A percentile compares a stretch with the other conserved stretches of the same genome.
phyloP scores from a whole-genome alignment of 1,139 yeast species.

The Candida pseudoviswanathii region DNA sequence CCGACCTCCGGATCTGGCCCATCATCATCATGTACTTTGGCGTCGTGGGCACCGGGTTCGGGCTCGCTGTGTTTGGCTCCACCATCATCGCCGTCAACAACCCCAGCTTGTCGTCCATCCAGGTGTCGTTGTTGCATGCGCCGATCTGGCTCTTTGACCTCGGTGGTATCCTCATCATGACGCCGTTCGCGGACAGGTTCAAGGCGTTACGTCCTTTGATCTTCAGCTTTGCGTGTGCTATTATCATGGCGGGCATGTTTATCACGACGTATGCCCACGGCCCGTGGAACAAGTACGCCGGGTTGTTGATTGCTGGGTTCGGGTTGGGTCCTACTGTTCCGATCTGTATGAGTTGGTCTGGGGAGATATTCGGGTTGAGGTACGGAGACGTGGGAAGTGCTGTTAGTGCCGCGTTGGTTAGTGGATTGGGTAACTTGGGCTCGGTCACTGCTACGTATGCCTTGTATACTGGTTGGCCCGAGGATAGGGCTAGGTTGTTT shows the following conservation, averaged over 20 bases:
- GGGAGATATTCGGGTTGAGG: conserved; percentile 69
- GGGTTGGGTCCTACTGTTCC: conserved; percentile 94
- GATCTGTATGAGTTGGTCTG: conserved; percentile 83
- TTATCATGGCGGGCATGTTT: conserved; percentile 73
- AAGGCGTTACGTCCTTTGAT: conserved; percentile 59
- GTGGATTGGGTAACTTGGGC: conserved; percentile 86
- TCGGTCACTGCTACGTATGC: conserved; percentile 87
- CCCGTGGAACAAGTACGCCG: conserved; percentile 78
- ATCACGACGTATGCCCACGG: conserved; percentile 77
- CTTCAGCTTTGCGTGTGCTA: conserved; percentile 60
- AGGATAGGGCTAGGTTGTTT: conserved; percentile 61
- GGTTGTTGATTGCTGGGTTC: conserved; percentile 77
- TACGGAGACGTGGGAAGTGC: conserved; percentile 89
- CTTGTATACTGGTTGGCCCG: conserved; percentile 85
- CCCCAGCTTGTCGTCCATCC: conserved; percentile 64
- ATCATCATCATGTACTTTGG: conserved; percentile 87
- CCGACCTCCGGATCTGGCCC: conserved; percentile 78
- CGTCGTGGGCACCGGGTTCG: conserved; percentile 87
- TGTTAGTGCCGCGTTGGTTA: conserved; percentile 77
- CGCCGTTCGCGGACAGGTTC: conserved; percentile 78
- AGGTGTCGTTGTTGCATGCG: conserved; percentile 75
- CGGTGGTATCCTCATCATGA: conserved; percentile 71
- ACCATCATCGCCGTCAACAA: conserved; percentile 72
- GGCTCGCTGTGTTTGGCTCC: conserved; percentile 83
- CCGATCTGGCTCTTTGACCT: conserved; percentile 90